Conservation (phyloP, 2,329 filamentous ascomycete species). For the Claviceps arundinis region DNA sequence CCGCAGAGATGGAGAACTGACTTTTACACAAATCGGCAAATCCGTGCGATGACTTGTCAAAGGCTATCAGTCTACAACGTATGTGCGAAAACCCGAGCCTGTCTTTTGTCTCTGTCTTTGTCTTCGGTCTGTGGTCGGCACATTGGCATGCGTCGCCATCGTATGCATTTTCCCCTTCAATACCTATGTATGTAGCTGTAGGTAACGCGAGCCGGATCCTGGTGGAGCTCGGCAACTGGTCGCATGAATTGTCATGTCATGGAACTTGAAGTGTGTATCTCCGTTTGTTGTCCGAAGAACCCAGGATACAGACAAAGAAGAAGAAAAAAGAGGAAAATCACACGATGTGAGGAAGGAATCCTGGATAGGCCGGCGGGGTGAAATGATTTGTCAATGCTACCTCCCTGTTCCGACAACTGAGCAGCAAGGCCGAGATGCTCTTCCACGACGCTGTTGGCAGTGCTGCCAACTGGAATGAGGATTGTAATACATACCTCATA, state of each 20-base stretch:
- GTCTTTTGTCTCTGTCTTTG: no score
- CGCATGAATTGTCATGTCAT: neutral
- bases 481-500: neutral
- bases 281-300: neutral
- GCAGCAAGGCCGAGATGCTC: slow-evolving; percentile 1
- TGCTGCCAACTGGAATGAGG: slow-evolving; percentile 1
- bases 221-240: neutral
- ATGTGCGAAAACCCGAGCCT: no score
- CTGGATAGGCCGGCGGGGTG: neutral
- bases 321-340: neutral
- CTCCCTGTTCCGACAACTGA: slow-evolving; percentile 5
- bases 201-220: neutral
- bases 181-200: neutral
- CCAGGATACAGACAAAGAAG: neutral
- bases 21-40: no score
- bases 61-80: no score
- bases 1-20: no score
- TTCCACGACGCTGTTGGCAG: neutral
- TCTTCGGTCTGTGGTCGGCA: no score
- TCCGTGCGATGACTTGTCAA: no score
- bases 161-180: neutral
- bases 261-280: neutral
- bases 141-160: no score
- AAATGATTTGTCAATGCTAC: neutral
- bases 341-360: neutral